phyloP scores from a whole-genome alignment of 1,284 basidiomycete genomes.

The Athelia sp. region DNA sequence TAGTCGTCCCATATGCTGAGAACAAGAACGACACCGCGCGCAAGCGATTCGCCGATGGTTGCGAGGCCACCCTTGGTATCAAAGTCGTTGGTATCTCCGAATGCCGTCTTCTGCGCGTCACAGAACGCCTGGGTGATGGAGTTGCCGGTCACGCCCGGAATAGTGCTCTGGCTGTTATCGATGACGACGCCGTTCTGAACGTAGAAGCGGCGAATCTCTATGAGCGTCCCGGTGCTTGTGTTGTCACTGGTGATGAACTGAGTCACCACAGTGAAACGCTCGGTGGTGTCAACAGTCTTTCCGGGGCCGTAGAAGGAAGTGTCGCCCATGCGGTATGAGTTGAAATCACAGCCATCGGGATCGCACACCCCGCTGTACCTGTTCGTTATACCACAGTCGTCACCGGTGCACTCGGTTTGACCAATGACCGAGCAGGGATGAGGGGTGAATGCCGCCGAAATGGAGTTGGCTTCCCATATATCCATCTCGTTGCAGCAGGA shows the following conservation, averaged over 20 bases:
- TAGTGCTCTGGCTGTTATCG: conserved; percentile 40
- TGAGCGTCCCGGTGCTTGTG: conserved; percentile 37
- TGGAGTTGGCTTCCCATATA: conserved; percentile 58
- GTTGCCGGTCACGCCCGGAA: conserved; percentile 38
- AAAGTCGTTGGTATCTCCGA: too few species aligned
- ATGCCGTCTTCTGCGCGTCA: too few species aligned
- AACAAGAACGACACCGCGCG: too few species aligned
- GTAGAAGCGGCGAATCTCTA: conserved; percentile 48
- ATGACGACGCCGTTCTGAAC: conserved; percentile 42
- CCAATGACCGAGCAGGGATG: conserved; percentile 29
- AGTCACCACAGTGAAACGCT: conserved; percentile 54
- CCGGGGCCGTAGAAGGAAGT: conserved; percentile 48
- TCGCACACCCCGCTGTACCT: too few species aligned
- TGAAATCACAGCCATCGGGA: conserved; percentile 58
- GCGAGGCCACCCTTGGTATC: too few species aligned
- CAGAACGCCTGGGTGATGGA: too few species aligned
- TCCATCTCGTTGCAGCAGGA: conserved; percentile 50
- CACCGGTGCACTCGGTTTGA: conserved; percentile 31
- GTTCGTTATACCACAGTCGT: conserved; percentile 26
- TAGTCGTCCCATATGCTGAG: too few species aligned
- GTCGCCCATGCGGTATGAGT: conserved; percentile 51
- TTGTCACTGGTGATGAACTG: conserved; percentile 47
- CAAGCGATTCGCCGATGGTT: too few species aligned
- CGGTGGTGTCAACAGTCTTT: too few species aligned
- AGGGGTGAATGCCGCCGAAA: too few species aligned